Evolutionary conservation across 768 basidiomycete species (phyloP), one percentile per base, ranked within the genome.

Genomic region (Jaapia argillacea): DNA sequence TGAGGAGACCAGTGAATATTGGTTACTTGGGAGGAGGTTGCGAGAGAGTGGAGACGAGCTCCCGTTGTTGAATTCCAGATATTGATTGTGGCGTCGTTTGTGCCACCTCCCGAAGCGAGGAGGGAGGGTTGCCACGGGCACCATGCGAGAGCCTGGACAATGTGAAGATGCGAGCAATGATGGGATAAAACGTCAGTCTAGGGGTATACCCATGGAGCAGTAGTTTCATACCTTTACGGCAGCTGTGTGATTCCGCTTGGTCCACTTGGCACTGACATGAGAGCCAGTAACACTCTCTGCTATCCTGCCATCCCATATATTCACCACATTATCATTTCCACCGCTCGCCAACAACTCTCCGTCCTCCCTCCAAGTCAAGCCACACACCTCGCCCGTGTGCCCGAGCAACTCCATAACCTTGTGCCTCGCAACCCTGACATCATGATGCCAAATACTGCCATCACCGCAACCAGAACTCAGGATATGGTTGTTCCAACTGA

Each of bases 251-350:
- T 88, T 91, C 37, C 84, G 68, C 62, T 93, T 92, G 20, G 85
- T 87, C 87, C 88, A 92, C 57, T 90, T 91, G 0, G 90, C 79
- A 57, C 38, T 20, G 25, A 13, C 7, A 16, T 6, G 5, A 22
- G 50, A 51, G 53, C 22, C 28, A 26, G 25, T 45, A 26, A 40
- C 43, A 49, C 72, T 72, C 48, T 77, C 75, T 0, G 77, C 76
- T 0, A 86, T 67, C 43, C 87, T 73, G 4, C 83, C 87, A 52
- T 99, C 94, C 94, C 94, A 99, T 40, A 96, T 84, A 55, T 96
- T 94, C 43, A 98, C 92, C 16, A 96, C 91, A 50, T 98, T 97
- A 61, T 98, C 96, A 56, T 98, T 96, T 0, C 92, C 94, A 2
- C 94, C 94, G 51, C 88, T 91, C 0, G 94, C 94, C 20, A 99